These are phyloP conservation scores for Thalia dealbata DNA, from an alignment of 176 grass and related monocot genomes.

Conservation along the genomic window DNA sequence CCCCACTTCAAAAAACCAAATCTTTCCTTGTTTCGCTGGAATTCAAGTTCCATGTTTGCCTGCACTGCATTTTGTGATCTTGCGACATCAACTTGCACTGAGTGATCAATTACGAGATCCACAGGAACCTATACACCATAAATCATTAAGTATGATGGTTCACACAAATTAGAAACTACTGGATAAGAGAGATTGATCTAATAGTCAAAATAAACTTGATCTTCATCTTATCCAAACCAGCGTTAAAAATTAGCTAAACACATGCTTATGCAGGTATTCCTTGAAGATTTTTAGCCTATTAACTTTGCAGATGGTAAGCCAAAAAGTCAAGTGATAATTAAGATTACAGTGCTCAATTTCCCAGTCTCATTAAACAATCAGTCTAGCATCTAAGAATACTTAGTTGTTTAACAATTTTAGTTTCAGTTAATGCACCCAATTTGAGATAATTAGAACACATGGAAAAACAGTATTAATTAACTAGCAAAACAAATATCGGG, in stretches of 20 bases:
- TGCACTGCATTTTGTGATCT: conserved; percentile 79
- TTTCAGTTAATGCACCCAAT: too few species aligned
- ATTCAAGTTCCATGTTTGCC: conserved; percentile 82
- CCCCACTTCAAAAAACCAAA: conserved; percentile 97
- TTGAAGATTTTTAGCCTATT: neutral
- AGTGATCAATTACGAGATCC: conserved; percentile 96
- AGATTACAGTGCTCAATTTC: neutral
- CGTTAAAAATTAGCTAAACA: neutral
- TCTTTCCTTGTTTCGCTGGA: conserved; percentile 80
- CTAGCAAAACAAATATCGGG: neutral
- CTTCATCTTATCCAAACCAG: neutral
- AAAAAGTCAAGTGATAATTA: too few species aligned
- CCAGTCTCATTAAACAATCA: too few species aligned
- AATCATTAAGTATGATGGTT: conserved; percentile 1
- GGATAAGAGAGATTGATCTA: neutral
- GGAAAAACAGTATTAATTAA: neutral
- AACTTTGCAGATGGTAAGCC: neutral
- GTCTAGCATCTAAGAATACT: too few species aligned
- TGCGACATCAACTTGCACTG: conserved; percentile 93
- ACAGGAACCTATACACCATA: conserved; percentile 75
- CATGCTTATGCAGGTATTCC: neutral
- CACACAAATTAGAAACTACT: neutral
- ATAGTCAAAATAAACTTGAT: neutral
- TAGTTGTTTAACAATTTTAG: too few species aligned
- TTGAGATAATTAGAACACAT: too few species aligned